A percentile compares a stretch with the other conserved stretches of the same genome.
Evolutionary conservation across 306 rosid genomes (phyloP).

Genomic region (Fagus sylvatica): DNA sequence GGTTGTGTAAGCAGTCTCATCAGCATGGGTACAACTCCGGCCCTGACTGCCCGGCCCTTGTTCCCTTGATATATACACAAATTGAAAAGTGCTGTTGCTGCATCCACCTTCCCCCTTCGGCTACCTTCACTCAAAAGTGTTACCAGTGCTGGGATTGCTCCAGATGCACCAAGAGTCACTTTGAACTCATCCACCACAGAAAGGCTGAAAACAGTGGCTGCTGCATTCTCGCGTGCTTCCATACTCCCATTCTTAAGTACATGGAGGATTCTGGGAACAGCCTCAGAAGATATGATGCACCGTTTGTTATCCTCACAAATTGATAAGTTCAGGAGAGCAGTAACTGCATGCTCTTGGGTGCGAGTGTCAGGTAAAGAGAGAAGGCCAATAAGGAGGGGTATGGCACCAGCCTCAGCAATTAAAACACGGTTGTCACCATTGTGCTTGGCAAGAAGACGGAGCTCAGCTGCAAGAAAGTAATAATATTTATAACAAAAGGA

Average conservation of each 20-base stretch:
- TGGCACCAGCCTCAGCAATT: conserved; percentile 87
- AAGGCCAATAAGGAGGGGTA: conserved; percentile 73
- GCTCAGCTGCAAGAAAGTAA: conserved; percentile 28
- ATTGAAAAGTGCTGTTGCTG: conserved; percentile 78
- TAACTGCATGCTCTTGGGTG: conserved; percentile 84
- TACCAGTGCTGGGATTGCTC: conserved; percentile 78
- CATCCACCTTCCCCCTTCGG: conserved; percentile 76
- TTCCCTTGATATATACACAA: conserved; percentile 74
- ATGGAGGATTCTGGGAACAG: conserved; percentile 71
- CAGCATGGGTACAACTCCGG: conserved; percentile 73
- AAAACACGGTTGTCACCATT: conserved; percentile 65
- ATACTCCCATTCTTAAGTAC: conserved; percentile 77
- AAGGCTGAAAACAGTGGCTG: conserved; percentile 88
- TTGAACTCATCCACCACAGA: conserved; percentile 62
- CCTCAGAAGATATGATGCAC: conserved; percentile 63
- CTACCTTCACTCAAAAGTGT: conserved; percentile 70
- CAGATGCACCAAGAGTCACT: conserved; percentile 62
- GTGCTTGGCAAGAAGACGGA: conserved; percentile 83
- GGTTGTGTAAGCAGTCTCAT: conserved; percentile 67
- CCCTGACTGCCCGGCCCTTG: conserved; percentile 79
- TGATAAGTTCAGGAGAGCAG: conserved; percentile 87
- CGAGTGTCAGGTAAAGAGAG: conserved; percentile 57
- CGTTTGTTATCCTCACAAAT: conserved; percentile 62
- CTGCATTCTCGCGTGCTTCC: conserved; percentile 95
- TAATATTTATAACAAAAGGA: background rate